Evolutionary conservation across 2,329 filamentous ascomycete genomes (phyloP), one percentile per base, ranked within the genome.

Genomic region (Cadophora malorum): DNA sequence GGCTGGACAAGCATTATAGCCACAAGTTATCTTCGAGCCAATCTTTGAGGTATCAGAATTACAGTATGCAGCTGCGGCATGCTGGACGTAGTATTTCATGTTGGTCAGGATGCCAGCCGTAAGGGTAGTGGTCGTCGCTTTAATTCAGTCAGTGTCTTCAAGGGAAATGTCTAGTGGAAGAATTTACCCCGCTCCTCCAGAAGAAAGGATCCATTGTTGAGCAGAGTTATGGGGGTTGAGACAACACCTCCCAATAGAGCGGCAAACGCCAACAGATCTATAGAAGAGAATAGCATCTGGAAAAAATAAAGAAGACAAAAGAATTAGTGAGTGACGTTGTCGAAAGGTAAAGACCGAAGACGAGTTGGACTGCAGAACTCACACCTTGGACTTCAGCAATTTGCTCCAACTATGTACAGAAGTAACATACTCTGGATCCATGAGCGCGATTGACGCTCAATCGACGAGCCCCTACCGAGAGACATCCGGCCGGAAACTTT

Each of bases 1-100:
- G 31, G 62, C 63, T 38, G 72, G 69, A 50, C 74, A 76, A n/a
- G 67, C 71, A 38, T 70, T 65, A 19, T 65, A 66, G 4, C 60
- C 55, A 59, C 74, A 76, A 8, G 70, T 64, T 12, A 75, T 65
- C 25, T 62, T 56, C 19, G 53, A 62, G 21, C 72, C 70, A 0
- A 70, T 52, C 16, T 52, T 28, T 0, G 38, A n/a, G 6, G 50
- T 12, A 4, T 63, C 33, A 25, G 67, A 67, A 53, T 72, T 71
- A n/a, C 74, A 76, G 49, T 76, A 76, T 14, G 73, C 72, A 8
- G 74, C 74, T 1, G 69, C 69, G 1, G 74, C 69, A 50, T 74
- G 74, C 49, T 76, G 69, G 12, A 69, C 69, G 53, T 72, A 73
- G 23, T 67, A 69, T 21, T 69, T 55, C 53, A 75, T 67, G 45